These are phyloP conservation scores for Rhodomyrtus tomentosa DNA, from an alignment of 345 rosid species.

Conservation along the genomic window DNA sequence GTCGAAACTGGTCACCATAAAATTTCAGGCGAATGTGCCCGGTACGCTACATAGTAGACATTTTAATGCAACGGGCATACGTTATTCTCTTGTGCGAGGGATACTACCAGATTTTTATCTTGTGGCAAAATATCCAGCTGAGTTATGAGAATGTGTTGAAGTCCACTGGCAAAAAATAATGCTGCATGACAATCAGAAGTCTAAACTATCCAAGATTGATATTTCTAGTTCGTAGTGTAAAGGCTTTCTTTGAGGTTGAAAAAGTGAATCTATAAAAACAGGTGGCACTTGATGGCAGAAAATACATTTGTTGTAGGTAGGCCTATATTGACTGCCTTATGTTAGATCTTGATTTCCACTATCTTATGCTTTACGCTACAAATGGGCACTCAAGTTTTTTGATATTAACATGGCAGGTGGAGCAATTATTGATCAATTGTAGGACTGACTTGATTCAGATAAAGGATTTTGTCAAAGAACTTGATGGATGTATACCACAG, in stretches of 20 bases:
- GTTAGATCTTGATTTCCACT: not conserved
- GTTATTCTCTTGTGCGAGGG: not conserved
- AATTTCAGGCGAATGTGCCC: not conserved
- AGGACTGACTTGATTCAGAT: constrained; percentile 40
- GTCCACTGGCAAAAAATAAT: not conserved
- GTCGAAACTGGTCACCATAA: not conserved
- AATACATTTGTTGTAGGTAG: not conserved
- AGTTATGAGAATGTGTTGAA: not conserved
- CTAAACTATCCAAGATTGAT: not conserved
- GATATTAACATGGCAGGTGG: constrained; percentile 39
- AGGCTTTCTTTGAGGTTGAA: not conserved
- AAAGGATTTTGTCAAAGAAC: constrained; percentile 35
- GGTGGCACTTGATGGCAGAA: not conserved
- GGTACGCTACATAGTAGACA: not conserved
- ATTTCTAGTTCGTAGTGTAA: not conserved
- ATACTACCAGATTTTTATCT: not conserved
- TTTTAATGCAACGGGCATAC: not conserved
- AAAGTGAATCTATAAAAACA: not conserved
- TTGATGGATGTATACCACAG: constrained; percentile 28
- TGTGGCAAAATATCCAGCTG: not conserved
- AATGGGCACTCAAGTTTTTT: not conserved
- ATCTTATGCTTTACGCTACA: not conserved
- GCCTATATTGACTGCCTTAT: not conserved
- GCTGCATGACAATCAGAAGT: not conserved
- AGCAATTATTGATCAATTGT: constrained; percentile 48